phyloP scores from a whole-genome alignment of 176 grass and related monocot genomes.

The Carex scoparia region DNA sequence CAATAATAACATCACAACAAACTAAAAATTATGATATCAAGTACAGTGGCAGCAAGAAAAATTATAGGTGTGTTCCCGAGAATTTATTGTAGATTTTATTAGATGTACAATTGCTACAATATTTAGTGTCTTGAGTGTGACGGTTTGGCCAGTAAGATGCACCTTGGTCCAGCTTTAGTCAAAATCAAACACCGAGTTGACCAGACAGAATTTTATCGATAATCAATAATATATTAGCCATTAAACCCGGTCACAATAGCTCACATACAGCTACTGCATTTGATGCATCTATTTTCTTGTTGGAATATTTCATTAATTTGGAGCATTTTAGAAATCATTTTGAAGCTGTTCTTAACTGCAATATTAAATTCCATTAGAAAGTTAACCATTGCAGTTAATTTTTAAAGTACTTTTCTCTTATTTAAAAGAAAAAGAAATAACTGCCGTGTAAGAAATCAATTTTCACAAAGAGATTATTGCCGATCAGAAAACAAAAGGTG shows the following conservation, averaged over 20 bases:
- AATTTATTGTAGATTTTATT: constrained; percentile 8
- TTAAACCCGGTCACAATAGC: neutral
- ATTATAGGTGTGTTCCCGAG: neutral
- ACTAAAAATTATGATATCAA: constrained; percentile 1
- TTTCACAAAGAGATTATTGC: neutral
- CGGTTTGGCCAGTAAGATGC: neutral
- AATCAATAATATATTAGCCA: neutral
- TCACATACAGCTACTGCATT: neutral
- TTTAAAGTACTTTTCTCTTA: neutral
- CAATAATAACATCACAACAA: neutral
- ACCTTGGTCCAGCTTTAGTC: neutral
- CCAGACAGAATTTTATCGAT: neutral
- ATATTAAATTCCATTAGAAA: neutral
- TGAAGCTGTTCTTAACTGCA: neutral
- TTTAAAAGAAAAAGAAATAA: neutral
- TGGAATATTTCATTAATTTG: neutral
- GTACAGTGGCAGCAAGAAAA: neutral
- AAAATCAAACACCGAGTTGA: neutral
- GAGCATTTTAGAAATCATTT: neutral
- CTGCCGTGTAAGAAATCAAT: neutral
- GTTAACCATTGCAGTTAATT: neutral
- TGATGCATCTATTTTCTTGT: neutral
- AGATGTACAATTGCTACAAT: neutral
- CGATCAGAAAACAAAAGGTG: neutral
- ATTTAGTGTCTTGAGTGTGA: neutral